These are phyloP conservation scores for Moesziomyces sp. DNA, from an alignment of 1,284 basidiomycete genomes.

Conservation along the genomic window DNA sequence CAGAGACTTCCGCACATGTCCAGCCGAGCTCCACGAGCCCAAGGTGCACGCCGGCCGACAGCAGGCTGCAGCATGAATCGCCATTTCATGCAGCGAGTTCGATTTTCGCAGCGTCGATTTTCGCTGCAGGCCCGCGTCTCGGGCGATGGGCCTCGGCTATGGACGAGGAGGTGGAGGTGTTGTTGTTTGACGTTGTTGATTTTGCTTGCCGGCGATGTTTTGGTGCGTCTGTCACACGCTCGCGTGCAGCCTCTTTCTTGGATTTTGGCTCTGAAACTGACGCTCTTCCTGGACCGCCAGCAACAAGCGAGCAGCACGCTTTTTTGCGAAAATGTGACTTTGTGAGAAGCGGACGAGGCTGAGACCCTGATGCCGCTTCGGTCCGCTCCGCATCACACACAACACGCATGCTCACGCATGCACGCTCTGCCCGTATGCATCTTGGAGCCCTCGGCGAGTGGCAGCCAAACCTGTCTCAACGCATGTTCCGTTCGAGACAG, in stretches of 20 bases:
- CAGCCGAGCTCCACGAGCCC: neutral
- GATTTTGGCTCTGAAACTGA: neutral
- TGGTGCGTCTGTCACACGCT: neutral
- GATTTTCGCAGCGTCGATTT: conserved; percentile 1
- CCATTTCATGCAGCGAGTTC: neutral
- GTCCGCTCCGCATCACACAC: neutral
- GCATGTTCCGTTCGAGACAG: neutral
- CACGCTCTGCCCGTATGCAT: neutral
- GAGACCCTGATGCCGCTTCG: neutral
- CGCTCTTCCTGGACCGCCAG: neutral
- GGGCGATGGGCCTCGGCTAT: neutral
- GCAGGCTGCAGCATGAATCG: neutral
- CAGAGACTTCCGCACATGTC: neutral
- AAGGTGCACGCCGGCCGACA: neutral
- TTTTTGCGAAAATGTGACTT: neutral
- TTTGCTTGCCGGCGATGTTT: neutral
- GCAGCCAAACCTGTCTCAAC: neutral
- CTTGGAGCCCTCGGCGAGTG: neutral
- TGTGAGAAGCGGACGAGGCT: neutral
- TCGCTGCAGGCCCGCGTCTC: neutral
- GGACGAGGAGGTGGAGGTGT: neutral
- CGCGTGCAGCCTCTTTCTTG: neutral
- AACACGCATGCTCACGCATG: too few species aligned
- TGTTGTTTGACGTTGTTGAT: neutral
- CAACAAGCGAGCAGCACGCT: neutral